Percentiles rank a stretch among this genome's conserved stretches.
Conservation (phyloP, 2,329 filamentous ascomycete genomes). For the Cyclaneusma minus region DNA sequence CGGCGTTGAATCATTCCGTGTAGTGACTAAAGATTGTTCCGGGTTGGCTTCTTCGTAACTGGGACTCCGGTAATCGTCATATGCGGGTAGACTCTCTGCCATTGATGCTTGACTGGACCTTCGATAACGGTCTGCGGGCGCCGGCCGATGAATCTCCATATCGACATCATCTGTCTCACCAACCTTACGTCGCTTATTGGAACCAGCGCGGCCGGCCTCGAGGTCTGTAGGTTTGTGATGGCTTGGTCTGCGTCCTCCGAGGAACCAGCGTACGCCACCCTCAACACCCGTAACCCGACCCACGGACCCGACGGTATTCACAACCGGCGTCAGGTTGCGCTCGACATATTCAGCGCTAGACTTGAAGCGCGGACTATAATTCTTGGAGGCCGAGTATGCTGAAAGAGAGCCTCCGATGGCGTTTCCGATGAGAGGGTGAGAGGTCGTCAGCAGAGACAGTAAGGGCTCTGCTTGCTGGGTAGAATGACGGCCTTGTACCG, state of each 20-base stretch:
- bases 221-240: constrained; percentile 24
- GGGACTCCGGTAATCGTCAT: constrained; percentile 64
- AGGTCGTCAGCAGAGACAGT: constrained; percentile 72
- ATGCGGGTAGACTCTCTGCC: constrained; percentile 65
- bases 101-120: constrained; percentile 23
- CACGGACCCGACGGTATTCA: constrained; percentile 72
- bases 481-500: constrained; percentile 8
- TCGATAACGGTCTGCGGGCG: constrained; percentile 13
- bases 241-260: constrained; percentile 33
- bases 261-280: constrained; percentile 70
- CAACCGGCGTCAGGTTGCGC: constrained; percentile 71
- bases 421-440: constrained; percentile 71
- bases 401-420: constrained; percentile 75
- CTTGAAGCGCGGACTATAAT: constrained; percentile 77
- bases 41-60: constrained; percentile 49
- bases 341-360: constrained; percentile 87
- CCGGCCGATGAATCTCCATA: constrained; percentile 11
- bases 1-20: constrained; percentile 13
- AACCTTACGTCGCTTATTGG: constrained; percentile 44
- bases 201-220: constrained; percentile 27
- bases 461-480: constrained; percentile 53
- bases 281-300: constrained; percentile 79
- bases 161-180: constrained; percentile 26
- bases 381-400: constrained; percentile 76
- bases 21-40: constrained; percentile 19